Conservation (phyloP, 306 rosid genomes). For the Amphicarpaea edgeworthii region DNA sequence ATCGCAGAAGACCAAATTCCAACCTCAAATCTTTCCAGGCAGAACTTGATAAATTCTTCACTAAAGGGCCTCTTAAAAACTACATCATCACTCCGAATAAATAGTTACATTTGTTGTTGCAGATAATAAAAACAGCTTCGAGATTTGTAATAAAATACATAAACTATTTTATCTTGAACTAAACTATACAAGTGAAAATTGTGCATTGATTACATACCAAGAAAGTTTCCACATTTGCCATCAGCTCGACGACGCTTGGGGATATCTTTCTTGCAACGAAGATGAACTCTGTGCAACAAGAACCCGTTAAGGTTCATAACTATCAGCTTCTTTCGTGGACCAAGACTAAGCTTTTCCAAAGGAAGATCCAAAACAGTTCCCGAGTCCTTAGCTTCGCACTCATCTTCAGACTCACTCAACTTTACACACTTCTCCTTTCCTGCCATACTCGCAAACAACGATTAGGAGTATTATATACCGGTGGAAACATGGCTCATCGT, state of each 20-base stretch:
- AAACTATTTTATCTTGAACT: too few relatives aligned
- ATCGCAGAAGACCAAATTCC: constrained; percentile 52
- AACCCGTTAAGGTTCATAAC: constrained; percentile 40
- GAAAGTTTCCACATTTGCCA: background rate
- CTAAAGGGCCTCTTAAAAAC: constrained; percentile 45
- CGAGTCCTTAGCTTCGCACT: background rate
- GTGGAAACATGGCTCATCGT: background rate
- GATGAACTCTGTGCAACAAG: background rate
- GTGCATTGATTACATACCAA: constrained; percentile 27
- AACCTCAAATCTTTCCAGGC: constrained; percentile 55
- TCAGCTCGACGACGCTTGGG: background rate
- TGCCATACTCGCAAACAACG: background rate
- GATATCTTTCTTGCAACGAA: background rate
- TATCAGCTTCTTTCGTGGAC: constrained; percentile 40
- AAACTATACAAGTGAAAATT: too few relatives aligned
- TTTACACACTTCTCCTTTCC: background rate
- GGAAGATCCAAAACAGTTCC: background rate
- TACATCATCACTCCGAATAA: background rate
- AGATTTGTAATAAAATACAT: too few relatives aligned
- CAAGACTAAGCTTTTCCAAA: constrained; percentile 16
- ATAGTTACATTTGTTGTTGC: background rate
- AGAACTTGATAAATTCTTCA: constrained; percentile 47
- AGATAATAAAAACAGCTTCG: background rate
- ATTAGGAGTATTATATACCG: background rate
- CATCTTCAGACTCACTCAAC: background rate